These are phyloP conservation scores for Arachnomyces sp. DNA, from an alignment of 2,329 filamentous ascomycete genomes.

Conservation along the genomic window DNA sequence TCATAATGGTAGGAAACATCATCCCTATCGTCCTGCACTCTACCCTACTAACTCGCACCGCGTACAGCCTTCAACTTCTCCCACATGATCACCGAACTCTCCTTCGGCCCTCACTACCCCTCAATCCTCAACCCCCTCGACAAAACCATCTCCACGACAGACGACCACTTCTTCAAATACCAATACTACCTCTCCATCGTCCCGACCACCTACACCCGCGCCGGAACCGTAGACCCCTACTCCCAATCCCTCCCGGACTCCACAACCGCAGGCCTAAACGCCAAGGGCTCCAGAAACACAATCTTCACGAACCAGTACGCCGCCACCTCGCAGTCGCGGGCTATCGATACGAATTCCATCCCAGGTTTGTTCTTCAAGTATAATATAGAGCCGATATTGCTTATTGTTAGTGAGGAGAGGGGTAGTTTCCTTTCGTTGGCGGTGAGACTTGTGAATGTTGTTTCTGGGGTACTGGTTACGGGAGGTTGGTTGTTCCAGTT, in stretches of 20 bases:
- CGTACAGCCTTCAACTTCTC: conserved; percentile 95
- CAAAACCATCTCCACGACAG: conserved; percentile 71
- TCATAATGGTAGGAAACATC: conserved; percentile 56
- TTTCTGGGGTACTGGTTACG: conserved; percentile 83
- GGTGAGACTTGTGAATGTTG: conserved; percentile 79
- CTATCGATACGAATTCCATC: conserved; percentile 39
- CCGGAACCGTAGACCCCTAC: conserved; percentile 34
- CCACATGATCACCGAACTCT: conserved; percentile 90
- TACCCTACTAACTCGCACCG: conserved; percentile 4
- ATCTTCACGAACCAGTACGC: conserved; percentile 97
- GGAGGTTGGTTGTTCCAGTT: conserved; percentile 90
- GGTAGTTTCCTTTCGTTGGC: conserved; percentile 65
- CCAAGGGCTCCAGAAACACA: conserved; percentile 41
- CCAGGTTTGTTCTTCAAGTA: conserved; percentile 98
- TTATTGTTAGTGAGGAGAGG: conserved; percentile 76
- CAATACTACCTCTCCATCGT: conserved; percentile 97
- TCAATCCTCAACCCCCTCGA: conserved; percentile 90
- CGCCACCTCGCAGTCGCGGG: conserved; percentile 75
- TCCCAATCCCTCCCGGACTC: conserved; percentile 29
- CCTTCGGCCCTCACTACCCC: conserved; percentile 94
- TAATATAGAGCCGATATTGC: conserved; percentile 90
- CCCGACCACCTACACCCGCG: conserved; percentile 75
- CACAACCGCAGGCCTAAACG: conserved; percentile 22
- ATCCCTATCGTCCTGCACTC: neutral
- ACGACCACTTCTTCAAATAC: conserved; percentile 80